Conservation (phyloP, 2,329 filamentous ascomycete species). For the Ophiocordyceps camponoti-leonardi region DNA sequence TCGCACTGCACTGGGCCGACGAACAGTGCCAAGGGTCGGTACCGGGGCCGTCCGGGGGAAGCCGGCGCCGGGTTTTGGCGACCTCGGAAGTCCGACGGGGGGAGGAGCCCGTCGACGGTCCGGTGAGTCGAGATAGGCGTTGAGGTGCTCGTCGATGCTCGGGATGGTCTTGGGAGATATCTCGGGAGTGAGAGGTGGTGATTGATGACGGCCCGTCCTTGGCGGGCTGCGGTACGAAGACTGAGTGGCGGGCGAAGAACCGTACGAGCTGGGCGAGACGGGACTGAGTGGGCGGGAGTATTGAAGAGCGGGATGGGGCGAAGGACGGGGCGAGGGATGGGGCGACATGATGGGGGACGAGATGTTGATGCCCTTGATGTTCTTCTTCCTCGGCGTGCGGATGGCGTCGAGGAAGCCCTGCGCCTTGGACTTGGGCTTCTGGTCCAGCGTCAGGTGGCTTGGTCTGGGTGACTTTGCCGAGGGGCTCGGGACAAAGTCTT, state of each 20-base stretch:
- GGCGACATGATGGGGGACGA: constrained; percentile 51
- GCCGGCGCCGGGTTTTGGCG: constrained; percentile 31
- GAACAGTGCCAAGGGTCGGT: neutral
- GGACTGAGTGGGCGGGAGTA: constrained; percentile 38
- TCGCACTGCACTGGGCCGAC: constrained; percentile 31
- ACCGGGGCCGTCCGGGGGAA: constrained; percentile 17
- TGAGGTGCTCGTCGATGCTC: constrained; percentile 41
- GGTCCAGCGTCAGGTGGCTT: constrained; percentile 31
- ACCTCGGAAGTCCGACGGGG: constrained; percentile 24
- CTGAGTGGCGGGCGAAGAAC: constrained; percentile 28
- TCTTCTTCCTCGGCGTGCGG: constrained; percentile 39
- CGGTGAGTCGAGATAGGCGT: constrained; percentile 21
- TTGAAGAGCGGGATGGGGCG: constrained; percentile 37
- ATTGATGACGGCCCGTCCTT: constrained; percentile 14
- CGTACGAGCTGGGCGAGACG: constrained; percentile 41
- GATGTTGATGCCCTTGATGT: constrained; percentile 36
- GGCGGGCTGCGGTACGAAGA: constrained; percentile 24
- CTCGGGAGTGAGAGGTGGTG: constrained; percentile 12
- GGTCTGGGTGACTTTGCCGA: constrained; percentile 26
- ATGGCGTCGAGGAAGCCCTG: constrained; percentile 45
- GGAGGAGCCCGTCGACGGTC: constrained; percentile 35
- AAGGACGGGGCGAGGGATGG: constrained; percentile 40
- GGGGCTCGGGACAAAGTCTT: constrained; percentile 9
- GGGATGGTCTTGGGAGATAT: constrained; percentile 22
- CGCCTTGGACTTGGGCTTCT: constrained; percentile 36